These are phyloP conservation scores for Platanthera guangdongensis DNA, from an alignment of 106 monocot genomes.

Conservation along the genomic window DNA sequence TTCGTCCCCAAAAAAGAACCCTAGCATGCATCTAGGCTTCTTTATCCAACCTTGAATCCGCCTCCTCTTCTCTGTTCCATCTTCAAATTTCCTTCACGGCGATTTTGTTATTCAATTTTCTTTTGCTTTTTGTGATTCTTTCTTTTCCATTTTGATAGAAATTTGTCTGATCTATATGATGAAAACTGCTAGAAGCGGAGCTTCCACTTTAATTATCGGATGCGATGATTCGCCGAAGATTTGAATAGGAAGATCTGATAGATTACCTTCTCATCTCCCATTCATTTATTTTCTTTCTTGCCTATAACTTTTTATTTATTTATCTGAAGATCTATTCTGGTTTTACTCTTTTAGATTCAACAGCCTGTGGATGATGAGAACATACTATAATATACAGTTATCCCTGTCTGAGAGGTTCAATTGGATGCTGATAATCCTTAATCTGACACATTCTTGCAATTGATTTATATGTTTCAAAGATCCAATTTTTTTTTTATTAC, in stretches of 20 bases:
- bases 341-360: neutral
- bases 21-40: too few species aligned
- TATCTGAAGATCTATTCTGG: neutral
- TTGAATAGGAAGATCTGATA: constrained; percentile 14
- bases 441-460: neutral
- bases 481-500: neutral
- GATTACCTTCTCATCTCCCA: neutral
- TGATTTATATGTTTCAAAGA: neutral
- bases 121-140: neutral
- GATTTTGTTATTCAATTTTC: neutral
- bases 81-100: too few species aligned
- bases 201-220: neutral
- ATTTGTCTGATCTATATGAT: neutral
- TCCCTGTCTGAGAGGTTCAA: constrained; percentile 5
- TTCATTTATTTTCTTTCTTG: neutral
- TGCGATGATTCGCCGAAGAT: constrained; percentile 1
- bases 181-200: neutral
- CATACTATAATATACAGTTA: constrained; percentile 1
- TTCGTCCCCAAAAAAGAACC: too few species aligned
- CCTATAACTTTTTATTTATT: neutral
- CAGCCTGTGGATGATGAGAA: constrained; percentile 4
- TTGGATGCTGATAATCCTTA: constrained; percentile 1
- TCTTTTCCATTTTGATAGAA: neutral
- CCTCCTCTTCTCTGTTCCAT: too few species aligned
- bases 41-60: too few species aligned